Evolutionary conservation across 2,329 filamentous ascomycete species (phyloP).

Genomic region (Ascochyta fabae): DNA sequence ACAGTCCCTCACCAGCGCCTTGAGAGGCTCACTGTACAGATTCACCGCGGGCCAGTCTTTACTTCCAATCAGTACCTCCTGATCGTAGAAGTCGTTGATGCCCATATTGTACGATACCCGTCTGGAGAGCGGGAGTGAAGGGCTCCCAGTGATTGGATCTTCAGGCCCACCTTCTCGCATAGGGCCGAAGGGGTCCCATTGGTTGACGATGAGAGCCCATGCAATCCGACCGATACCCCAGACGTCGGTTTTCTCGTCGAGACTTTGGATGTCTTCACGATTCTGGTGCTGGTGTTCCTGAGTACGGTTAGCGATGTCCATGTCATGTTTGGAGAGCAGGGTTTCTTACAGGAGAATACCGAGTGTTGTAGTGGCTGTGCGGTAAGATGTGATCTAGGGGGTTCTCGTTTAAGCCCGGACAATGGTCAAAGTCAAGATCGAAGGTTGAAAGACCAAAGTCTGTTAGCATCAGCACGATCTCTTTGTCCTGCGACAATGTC

Average conservation of each 20-base stretch:
- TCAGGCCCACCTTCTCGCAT: neutral
- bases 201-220: slow-evolving; percentile 1
- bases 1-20: neutral
- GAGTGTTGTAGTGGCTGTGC: neutral
- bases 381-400: neutral
- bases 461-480: neutral
- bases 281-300: neutral
- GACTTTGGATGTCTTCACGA: neutral
- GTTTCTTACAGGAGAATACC: neutral
- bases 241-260: slow-evolving; percentile 1
- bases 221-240: slow-evolving; percentile 5
- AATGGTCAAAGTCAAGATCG: neutral
- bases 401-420: neutral
- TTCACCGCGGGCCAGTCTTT: neutral
- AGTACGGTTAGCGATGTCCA: neutral
- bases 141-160: neutral
- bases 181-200: neutral
- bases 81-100: neutral
- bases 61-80: neutral
- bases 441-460: slow-evolving; percentile 7
- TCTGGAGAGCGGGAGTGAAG: neutral
- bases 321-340: neutral
- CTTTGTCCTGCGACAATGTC: neutral
- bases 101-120: neutral
- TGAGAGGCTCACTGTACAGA: neutral